Evolutionary conservation across 345 rosid genomes (phyloP).

Genomic region (Ceriops zippeliana): DNA sequence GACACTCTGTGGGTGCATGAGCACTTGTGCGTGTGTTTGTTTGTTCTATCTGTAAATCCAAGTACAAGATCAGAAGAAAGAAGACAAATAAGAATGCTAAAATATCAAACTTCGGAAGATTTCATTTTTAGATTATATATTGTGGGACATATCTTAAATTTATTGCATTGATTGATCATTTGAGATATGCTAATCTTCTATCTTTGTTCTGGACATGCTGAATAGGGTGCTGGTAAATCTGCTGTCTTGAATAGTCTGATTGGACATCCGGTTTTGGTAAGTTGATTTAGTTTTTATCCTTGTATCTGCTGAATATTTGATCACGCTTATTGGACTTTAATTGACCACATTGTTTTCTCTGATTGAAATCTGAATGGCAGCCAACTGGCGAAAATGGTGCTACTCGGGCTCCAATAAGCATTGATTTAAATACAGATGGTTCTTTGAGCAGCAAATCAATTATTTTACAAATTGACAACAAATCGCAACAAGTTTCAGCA

Average conservation of each 20-base stretch:
- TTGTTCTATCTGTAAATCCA: too few species aligned
- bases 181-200: background rate
- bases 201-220: slow-evolving; percentile 12
- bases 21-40: too few species aligned
- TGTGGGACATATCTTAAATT: background rate
- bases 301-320: slow-evolving; percentile 8
- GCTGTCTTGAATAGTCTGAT: slow-evolving; percentile 87
- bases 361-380: slow-evolving; percentile 34
- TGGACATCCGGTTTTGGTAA: slow-evolving; percentile 95
- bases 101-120: background rate
- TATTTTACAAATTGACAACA: slow-evolving; percentile 75
- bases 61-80: background rate
- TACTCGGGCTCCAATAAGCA: slow-evolving; percentile 84
- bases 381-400: slow-evolving; percentile 99
- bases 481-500: slow-evolving; percentile 92
- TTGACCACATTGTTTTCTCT: background rate
- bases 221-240: slow-evolving; percentile 98
- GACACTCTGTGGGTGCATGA: too few species aligned
- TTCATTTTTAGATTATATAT: background rate
- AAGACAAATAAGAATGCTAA: background rate
- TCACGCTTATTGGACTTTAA: slow-evolving; percentile 11
- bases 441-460: slow-evolving; percentile 77
- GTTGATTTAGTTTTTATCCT: slow-evolving; percentile 23
- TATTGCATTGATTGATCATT: background rate
- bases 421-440: slow-evolving; percentile 66